These are phyloP conservation scores for Botrytis tulipae DNA, from an alignment of 2,329 filamentous ascomycete genomes.

Conservation along the genomic window DNA sequence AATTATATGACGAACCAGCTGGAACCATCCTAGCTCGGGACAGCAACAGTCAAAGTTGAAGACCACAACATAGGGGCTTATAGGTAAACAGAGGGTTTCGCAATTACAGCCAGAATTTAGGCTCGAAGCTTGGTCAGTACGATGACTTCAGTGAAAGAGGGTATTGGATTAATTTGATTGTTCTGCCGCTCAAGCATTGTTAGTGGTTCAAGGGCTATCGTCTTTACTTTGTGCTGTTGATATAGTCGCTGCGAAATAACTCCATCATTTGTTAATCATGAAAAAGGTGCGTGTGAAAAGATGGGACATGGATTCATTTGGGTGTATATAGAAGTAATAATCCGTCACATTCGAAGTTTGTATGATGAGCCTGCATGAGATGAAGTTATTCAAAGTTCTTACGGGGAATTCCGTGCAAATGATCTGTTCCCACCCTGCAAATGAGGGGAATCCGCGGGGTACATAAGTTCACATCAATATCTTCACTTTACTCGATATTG, in stretches of 20 bases:
- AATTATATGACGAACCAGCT: too few relatives aligned
- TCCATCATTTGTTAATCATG: background rate
- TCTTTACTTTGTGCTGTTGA: background rate
- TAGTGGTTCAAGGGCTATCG: background rate
- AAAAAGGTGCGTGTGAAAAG: too few relatives aligned
- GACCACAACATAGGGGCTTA: background rate
- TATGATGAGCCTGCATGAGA: background rate
- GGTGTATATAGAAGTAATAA: background rate
- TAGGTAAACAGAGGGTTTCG: too few relatives aligned
- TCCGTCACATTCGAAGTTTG: background rate
- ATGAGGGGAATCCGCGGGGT: background rate
- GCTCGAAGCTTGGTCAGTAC: rapidly evolving
- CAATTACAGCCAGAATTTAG: background rate
- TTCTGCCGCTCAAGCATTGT: too few relatives aligned
- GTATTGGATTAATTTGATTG: background rate
- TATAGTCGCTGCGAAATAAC: background rate
- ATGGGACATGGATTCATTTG: background rate
- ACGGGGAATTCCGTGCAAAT: background rate
- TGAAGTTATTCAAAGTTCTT: background rate
- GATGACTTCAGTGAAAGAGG: background rate
- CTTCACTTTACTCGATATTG: background rate
- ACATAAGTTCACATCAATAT: background rate
- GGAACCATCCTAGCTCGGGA: too few relatives aligned
- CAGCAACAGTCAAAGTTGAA: background rate
- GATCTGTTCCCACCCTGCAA: background rate